These are phyloP conservation scores for Orbilia ellipsospora DNA, from an alignment of 2,329 filamentous ascomycete species.

Conservation along the genomic window DNA sequence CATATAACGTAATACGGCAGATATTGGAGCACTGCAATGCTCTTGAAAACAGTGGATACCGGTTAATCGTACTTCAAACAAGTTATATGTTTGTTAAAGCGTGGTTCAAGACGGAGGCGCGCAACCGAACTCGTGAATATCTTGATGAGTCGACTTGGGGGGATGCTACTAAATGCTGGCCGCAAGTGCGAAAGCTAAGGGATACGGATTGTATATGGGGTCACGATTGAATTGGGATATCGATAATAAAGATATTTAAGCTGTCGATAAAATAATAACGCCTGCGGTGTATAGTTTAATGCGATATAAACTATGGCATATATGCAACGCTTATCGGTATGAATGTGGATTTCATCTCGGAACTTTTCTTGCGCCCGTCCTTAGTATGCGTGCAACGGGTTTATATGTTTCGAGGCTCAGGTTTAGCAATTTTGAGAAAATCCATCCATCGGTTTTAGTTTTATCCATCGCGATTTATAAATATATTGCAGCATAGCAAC, in stretches of 20 bases:
- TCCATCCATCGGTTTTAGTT: no score
- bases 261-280: no score
- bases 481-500: no score
- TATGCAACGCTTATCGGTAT: no score
- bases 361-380: no score
- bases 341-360: no score
- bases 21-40: conserved; percentile 15
- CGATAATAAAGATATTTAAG: neutral
- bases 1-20: conserved; percentile 10
- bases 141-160: conserved; percentile 14
- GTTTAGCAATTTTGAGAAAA: no score
- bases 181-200: conserved; percentile 7
- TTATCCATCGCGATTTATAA: no score
- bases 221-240: neutral
- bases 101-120: conserved; percentile 23
- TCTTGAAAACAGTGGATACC: conserved; percentile 3
- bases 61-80: conserved; percentile 14
- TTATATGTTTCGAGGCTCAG: no score
- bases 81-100: conserved; percentile 37
- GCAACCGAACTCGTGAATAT: conserved; percentile 1
- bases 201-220: conserved; percentile 10
- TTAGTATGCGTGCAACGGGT: no score
- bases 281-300: no score
- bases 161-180: conserved; percentile 26
- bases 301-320: no score